Evolutionary conservation across 2,329 filamentous ascomycete genomes (phyloP), one percentile per base, ranked within the genome.

Genomic region (Lasiodiplodia gonubiensis): DNA sequence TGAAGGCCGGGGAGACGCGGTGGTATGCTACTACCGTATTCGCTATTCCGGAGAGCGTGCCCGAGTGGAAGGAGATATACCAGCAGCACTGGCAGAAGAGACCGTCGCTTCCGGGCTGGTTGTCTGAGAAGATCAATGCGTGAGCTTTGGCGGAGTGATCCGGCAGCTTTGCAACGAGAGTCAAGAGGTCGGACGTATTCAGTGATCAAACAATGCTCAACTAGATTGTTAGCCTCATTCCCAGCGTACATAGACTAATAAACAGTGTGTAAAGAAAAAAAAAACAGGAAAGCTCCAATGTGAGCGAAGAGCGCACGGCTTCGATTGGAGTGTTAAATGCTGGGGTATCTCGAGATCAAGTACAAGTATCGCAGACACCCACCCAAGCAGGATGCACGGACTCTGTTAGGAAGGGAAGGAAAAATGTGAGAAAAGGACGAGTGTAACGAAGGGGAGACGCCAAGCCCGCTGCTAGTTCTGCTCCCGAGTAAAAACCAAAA

Each of bases 1-100:
- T 93, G 42, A 80, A 80, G 64, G 81, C 83, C 53, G 89, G 86
- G 0, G 81, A 86, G 71, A 84, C 82, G 33, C 83, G 81, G 46
- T 92, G 89, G 89, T 91, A 92, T 74, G 84, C 90, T 3, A 89
- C 88, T 12, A 91, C 85, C 4, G 86, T 94, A 35, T 93, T 90
- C 79, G 91, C 89, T 21, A 84, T 91, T 77, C 90, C 90, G 0
- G 66, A 55, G 39, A 67, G 65, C 55, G 65, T 67, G 54, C 55
- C 54, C 6, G 53, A 35, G 18, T 67, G 65, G 65, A 52, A 52
- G 46, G 48, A 67, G 8, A 39, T 66, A 6, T 66, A 66, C 46
- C 27, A 72, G 68, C 70, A 70, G 68, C 68, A 70, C 18, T 82
- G 80, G 80, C 77, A 77, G 68, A 70, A 69, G 66, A 72, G 57